These are phyloP conservation scores for Trichoderma gamsii DNA, from an alignment of 495 filamentous ascomycete genomes.

Conservation along the genomic window DNA sequence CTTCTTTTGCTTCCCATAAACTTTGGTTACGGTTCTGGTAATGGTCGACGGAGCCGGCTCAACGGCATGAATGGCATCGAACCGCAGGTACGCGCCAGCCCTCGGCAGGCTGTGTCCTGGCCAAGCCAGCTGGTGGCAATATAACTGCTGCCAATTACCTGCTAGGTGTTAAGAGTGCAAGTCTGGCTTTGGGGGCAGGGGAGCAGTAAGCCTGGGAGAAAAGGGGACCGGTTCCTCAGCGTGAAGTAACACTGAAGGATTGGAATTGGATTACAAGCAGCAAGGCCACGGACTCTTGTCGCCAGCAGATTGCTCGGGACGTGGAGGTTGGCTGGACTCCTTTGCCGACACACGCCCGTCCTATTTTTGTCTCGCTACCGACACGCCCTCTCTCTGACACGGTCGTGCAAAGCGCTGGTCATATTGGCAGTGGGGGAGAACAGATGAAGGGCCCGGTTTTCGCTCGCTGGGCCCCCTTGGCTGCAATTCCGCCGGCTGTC, in stretches of 20 bases:
- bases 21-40: background rate
- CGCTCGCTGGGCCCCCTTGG: background rate
- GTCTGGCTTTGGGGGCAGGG: background rate
- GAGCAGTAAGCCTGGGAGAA: background rate
- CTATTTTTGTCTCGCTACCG: conserved; percentile 5
- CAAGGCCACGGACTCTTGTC: background rate
- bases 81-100: background rate
- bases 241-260: conserved; percentile 5
- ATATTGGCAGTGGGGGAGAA: background rate
- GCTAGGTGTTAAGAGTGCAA: background rate
- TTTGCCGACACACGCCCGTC: conserved; percentile 10
- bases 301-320: background rate
- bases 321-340: background rate
- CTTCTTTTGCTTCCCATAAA: background rate
- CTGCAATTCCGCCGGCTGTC: background rate
- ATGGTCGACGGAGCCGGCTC: background rate
- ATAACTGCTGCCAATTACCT: no score
- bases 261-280: background rate
- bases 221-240: background rate
- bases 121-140: background rate
- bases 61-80: conserved; percentile 1
- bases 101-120: background rate
- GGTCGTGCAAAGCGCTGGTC: background rate
- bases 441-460: conserved; percentile 12
- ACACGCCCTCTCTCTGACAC: conserved; percentile 4